Base-by-base conservation (phyloP, 1,284 basidiomycete genomes). In the Malassezia nana region DNA sequence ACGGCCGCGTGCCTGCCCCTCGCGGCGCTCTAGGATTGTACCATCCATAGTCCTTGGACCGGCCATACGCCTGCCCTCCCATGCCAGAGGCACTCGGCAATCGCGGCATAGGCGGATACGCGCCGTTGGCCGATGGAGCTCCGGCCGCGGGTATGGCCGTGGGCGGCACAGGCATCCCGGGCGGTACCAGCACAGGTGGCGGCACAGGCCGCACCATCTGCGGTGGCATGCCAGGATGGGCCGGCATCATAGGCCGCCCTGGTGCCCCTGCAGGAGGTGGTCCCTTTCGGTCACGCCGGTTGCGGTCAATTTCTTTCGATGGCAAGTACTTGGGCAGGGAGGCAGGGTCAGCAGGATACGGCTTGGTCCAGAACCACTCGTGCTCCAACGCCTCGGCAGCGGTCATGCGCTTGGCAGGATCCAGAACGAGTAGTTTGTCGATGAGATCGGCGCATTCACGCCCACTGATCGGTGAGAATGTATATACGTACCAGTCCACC, bases 241-340 rank as follows among this genome's bases (percentile, higher is more conserved):
- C 28, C n/a, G 29, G 6, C 18, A 45, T 32, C 12, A 18, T 22
- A 24, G 44, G 44, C 10, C 20, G 24, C n/a, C 20, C 18, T 13
- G 18, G 28, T 8, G 20, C 35, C 8, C 7, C 35, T 9, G 26
- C 25, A 30, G 40, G 51, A 7, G 25, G 26, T n/a, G 40, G 15
- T 20, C 26, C 38, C 41, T 62, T 62, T 52, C 58, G 60, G 28
- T 60, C 63, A 41, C 61, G 57, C 52, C 57, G 55, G 16, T 38
- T 57, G 18, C 68, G 46, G 52, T 72, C 70, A 13, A 71, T 60
- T 57, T 72, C 70, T 50, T 72, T 72, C 20, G 62, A 64, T 13
- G 67, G 62, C 33, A 66, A 58, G 49, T 72, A 72, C 50, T 62
- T 67, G n/a, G 70, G 70, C 62, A 72, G 46, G 13, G 60, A 66